These are phyloP conservation scores for Solanum chiquidenum DNA, from an alignment of 257 asterid genomes.

Conservation along the genomic window DNA sequence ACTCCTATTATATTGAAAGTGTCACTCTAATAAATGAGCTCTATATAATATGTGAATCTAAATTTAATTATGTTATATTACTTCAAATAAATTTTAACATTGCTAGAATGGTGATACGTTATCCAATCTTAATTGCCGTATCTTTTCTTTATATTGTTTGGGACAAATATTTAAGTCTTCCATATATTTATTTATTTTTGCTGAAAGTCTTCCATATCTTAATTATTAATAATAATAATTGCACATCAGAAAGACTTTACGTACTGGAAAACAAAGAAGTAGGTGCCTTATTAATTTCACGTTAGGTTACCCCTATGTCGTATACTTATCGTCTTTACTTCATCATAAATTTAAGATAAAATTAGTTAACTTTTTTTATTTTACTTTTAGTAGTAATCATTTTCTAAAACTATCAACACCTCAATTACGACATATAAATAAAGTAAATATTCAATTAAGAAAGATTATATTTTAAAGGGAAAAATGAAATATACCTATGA, in stretches of 20 bases:
- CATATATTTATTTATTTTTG: not conserved
- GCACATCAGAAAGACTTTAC: not conserved
- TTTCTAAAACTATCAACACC: too few species aligned
- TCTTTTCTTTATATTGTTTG: not conserved
- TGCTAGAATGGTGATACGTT: not conserved
- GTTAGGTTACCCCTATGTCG: not conserved
- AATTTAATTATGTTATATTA: not conserved
- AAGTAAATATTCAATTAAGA: too few species aligned
- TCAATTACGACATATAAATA: not conserved
- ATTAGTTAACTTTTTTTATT: too few species aligned
- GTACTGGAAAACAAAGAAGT: not conserved
- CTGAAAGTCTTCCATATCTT: not conserved
- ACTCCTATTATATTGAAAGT: too few species aligned
- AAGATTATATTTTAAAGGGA: too few species aligned
- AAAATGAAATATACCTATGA: too few species aligned
- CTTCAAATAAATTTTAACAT: not conserved
- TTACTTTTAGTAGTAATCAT: not conserved
- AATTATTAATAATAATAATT: not conserved
- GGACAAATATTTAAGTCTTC: not conserved
- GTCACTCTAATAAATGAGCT: not conserved
- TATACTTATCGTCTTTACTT: not conserved
- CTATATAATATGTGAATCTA: too few species aligned
- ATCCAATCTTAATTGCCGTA: not conserved
- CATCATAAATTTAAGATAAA: not conserved
- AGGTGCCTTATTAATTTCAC: not conserved